phyloP scores from a whole-genome alignment of 2,329 filamentous ascomycete species.

The Calonectria crousiana region DNA sequence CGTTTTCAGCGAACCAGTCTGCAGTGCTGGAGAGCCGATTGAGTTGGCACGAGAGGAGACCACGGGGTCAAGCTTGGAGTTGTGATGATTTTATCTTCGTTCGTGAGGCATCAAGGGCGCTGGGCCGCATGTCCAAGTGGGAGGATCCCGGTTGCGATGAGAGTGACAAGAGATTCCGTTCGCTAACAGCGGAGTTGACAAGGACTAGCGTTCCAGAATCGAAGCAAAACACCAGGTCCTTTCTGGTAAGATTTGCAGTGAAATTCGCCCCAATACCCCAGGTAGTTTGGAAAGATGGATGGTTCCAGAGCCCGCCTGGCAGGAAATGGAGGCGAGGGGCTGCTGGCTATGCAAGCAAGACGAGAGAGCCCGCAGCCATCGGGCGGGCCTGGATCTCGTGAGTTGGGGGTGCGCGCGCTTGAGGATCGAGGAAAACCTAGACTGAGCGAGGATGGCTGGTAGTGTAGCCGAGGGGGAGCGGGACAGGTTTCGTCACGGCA shows the following conservation, averaged over 20 bases:
- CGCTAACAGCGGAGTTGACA: constrained; percentile 44
- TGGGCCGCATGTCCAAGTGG: constrained; percentile 44
- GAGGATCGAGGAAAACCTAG: constrained; percentile 31
- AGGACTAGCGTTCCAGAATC: constrained; percentile 38
- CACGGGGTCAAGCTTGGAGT: constrained; percentile 40
- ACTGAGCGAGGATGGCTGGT: constrained; percentile 26
- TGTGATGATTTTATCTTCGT: constrained; percentile 46
- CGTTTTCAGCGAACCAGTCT: constrained; percentile 44
- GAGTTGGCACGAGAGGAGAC: constrained; percentile 38
- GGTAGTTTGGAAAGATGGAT: constrained; percentile 34
- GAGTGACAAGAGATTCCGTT: constrained; percentile 43
- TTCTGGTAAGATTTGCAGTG: constrained; percentile 48
- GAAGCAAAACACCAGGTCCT: constrained; percentile 41
- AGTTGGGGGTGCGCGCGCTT: constrained; percentile 29
- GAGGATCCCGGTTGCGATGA: constrained; percentile 41
- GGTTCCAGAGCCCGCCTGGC: constrained; percentile 34
- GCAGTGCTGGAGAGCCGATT: constrained; percentile 39
- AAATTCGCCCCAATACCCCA: constrained; percentile 42
- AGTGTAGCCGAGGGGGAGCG: constrained; percentile 32
- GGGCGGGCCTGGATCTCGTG: constrained; percentile 40
- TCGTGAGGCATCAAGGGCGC: constrained; percentile 45
- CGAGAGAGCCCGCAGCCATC: constrained; percentile 33
- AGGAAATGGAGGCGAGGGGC: constrained; percentile 32
- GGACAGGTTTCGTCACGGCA: constrained; percentile 29
- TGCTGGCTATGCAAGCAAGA: constrained; percentile 43